Percentiles rank a stretch among this genome's conserved stretches.
These are phyloP conservation scores for Candida alai DNA, from an alignment of 805 yeast genomes.

Conservation along the genomic window DNA sequence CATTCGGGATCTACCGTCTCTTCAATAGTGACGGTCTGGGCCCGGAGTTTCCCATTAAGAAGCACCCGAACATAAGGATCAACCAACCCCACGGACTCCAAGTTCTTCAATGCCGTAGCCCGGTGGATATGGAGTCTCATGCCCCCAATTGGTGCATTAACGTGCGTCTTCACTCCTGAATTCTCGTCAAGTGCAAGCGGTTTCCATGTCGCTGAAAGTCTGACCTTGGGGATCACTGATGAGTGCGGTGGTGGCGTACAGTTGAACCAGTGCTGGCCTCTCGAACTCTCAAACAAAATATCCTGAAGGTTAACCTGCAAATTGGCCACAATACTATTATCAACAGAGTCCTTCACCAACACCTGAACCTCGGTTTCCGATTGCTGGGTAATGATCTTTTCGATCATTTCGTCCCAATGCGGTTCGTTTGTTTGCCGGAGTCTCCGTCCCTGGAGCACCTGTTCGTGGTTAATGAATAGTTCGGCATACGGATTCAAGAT, in stretches of 20 bases:
- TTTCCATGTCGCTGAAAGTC: conserved; percentile 63
- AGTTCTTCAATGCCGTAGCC: conserved; percentile 48
- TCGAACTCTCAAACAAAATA: conserved; percentile 43
- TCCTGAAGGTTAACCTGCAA: conserved; percentile 53
- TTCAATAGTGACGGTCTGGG: conserved; percentile 51
- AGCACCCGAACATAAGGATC: conserved; percentile 69
- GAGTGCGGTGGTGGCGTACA: conserved; percentile 45
- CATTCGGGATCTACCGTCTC: conserved; percentile 55
- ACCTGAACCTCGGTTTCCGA: conserved; percentile 51
- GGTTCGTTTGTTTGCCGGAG: conserved; percentile 71
- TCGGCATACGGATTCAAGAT: conserved; percentile 67
- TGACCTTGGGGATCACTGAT: conserved; percentile 43
- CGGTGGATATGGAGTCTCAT: conserved; percentile 55
- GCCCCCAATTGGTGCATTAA: conserved; percentile 64
- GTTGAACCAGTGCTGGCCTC: conserved; percentile 48
- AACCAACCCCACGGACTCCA: conserved; percentile 67
- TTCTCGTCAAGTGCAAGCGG: conserved; percentile 56
- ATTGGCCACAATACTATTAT: conserved; percentile 51
- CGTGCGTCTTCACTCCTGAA: conserved; percentile 39
- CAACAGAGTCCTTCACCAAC: conserved; percentile 58
- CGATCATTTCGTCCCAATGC: conserved; percentile 61
- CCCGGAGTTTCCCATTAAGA: conserved; percentile 55
- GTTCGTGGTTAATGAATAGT: conserved; percentile 52
- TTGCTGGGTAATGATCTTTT: conserved; percentile 59
- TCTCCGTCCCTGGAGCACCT: conserved; percentile 55